These are phyloP conservation scores for Tetraselmis striata DNA, from an alignment of 139 green algal species.

Conservation along the genomic window DNA sequence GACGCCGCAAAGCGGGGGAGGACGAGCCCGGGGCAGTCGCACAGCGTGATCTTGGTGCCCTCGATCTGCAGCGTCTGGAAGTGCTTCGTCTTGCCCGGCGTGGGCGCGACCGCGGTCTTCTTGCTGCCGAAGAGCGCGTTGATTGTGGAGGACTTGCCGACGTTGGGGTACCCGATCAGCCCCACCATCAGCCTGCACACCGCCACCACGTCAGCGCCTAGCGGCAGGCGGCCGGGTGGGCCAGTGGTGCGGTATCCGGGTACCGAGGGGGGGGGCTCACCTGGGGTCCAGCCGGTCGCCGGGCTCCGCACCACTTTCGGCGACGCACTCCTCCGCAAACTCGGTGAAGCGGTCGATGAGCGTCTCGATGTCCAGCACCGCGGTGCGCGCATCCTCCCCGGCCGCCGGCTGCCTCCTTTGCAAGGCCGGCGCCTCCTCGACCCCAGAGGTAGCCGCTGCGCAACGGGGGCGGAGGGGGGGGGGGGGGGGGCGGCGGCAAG, in stretches of 20 bases:
- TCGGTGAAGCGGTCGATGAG: conserved; percentile 11
- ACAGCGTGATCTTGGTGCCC: conserved; percentile 59
- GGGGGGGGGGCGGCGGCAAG: too few relatives aligned
- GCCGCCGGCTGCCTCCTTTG: too few relatives aligned
- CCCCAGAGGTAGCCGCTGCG: too few relatives aligned
- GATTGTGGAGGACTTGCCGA: conserved; percentile 87
- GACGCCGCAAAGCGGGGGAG: conserved; percentile 83
- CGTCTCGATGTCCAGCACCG: conserved; percentile 38
- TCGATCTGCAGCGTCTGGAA: conserved; percentile 94
- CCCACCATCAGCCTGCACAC: conserved; percentile 59
- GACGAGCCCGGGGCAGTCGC: conserved; percentile 89
- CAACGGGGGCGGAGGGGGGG: too few relatives aligned
- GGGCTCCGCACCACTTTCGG: background rate
- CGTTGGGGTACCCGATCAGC: conserved; percentile 95
- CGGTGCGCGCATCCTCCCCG: conserved; percentile 24
- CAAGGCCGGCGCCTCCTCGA: too few relatives aligned
- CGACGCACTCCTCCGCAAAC: background rate
- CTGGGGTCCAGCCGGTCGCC: background rate
- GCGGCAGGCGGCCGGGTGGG: too few relatives aligned
- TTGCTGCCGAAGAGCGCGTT: conserved; percentile 95
- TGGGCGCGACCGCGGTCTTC: conserved; percentile 90
- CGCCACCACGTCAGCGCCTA: too few relatives aligned
- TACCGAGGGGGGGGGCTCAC: background rate
- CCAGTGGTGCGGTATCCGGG: too few relatives aligned
- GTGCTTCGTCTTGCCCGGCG: conserved; percentile 98